Conservation (phyloP, 495 filamentous ascomycete species). For the Hypoxylon trugodes region DNA sequence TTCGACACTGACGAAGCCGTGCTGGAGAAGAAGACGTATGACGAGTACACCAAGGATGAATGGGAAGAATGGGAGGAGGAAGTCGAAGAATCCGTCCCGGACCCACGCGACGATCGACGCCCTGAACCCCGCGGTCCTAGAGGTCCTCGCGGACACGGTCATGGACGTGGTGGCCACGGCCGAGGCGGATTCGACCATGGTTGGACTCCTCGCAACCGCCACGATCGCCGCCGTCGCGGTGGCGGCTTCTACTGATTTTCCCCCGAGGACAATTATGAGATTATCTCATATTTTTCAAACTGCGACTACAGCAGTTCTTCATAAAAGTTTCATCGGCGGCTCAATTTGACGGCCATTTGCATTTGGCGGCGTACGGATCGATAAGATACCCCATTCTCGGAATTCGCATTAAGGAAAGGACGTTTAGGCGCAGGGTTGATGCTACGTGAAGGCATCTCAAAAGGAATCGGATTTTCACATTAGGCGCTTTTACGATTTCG, state of each 20-base stretch:
- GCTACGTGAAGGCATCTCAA: background rate
- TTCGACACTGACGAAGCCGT: constrained; percentile 80
- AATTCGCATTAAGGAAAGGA: constrained; percentile 9
- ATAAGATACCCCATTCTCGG: constrained; percentile 34
- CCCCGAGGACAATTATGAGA: background rate
- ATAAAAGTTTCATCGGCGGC: constrained; percentile 10
- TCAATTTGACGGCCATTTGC: constrained; percentile 7
- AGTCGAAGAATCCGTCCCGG: constrained; percentile 61
- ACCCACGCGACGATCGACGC: constrained; percentile 43
- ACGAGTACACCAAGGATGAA: constrained; percentile 74
- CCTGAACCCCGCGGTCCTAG: constrained; percentile 44
- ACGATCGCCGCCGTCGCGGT: constrained; percentile 41
- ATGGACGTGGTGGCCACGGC: constrained; percentile 39
- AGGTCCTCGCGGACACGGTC: constrained; percentile 37
- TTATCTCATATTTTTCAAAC: background rate
- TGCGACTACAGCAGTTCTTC: background rate
- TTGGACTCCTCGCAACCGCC: constrained; percentile 34
- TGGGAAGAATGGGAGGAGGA: constrained; percentile 80
- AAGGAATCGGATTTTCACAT: too few species aligned
- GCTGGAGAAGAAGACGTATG: constrained; percentile 72
- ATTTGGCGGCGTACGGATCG: constrained; percentile 30
- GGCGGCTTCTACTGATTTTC: constrained; percentile 29
- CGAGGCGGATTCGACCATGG: constrained; percentile 39
- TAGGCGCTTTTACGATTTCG: too few species aligned
- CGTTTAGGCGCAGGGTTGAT: background rate